Conservation (phyloP, 2,329 filamentous ascomycete genomes). For the Hypoxylon rubiginosum region DNA sequence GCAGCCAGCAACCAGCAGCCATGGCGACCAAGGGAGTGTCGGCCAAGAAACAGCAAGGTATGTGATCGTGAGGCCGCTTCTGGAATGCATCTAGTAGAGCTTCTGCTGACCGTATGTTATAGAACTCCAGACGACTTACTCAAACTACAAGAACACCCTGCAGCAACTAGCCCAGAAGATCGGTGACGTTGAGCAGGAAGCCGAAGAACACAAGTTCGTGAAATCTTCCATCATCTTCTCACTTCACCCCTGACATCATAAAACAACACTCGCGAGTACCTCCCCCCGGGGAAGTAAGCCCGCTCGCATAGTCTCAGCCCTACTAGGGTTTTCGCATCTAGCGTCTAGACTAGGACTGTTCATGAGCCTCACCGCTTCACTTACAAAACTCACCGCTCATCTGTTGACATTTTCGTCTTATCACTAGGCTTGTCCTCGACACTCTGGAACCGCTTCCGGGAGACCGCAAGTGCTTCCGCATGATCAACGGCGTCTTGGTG, state of each 20-base stretch:
- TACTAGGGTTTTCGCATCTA: conserved; percentile 38
- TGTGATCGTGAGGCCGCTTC: conserved; percentile 28
- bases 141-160: conserved; percentile 81
- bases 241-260: conserved; percentile 38
- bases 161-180: conserved; percentile 97
- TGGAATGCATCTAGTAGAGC: background rate
- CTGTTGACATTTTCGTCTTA: conserved; percentile 43
- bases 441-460: conserved; percentile 85
- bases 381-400: conserved; percentile 56
- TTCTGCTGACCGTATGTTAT: conserved; percentile 38
- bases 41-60: conserved; percentile 82
- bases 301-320: conserved; percentile 35
- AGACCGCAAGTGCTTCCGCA: conserved; percentile 96
- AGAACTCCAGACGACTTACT: conserved; percentile 87
- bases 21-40: conserved; percentile 68
- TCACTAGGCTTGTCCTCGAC: conserved; percentile 87
- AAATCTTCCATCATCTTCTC: conserved; percentile 30
- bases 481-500: conserved; percentile 97
- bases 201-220: conserved; percentile 96
- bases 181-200: conserved; percentile 96
- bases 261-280: conserved; percentile 14
- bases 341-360: conserved; percentile 41
- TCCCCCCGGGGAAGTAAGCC: conserved; percentile 22
- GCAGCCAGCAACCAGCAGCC: background rate
- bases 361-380: conserved; percentile 49